Percentiles rank a stretch among this genome's conserved stretches.
These are phyloP conservation scores for Blastosporella zonata DNA, from an alignment of 1,284 basidiomycete species.

Conservation along the genomic window DNA sequence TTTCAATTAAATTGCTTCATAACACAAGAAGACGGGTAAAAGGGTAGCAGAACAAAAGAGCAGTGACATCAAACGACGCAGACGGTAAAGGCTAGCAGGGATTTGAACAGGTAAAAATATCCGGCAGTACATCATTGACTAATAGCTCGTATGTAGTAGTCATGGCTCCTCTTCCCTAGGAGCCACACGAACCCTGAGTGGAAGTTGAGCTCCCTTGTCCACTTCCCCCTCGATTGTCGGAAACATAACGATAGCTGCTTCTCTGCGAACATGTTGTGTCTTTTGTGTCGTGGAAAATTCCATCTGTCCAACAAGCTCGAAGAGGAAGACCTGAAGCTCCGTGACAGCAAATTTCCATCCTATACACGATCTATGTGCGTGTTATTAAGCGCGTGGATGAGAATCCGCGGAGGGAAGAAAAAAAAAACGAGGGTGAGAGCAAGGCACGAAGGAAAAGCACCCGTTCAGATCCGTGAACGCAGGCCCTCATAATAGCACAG, in stretches of 20 bases:
- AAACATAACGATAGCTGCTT: slow-evolving; percentile 41
- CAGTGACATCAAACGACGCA: neutral
- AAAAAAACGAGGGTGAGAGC: neutral
- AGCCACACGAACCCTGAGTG: slow-evolving; percentile 42
- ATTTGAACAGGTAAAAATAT: neutral
- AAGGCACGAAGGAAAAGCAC: neutral
- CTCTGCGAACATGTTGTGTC: slow-evolving; percentile 36
- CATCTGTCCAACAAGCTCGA: slow-evolving; percentile 46
- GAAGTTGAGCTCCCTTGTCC: slow-evolving; percentile 45
- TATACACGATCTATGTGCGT: slow-evolving; percentile 31
- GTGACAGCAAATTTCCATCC: slow-evolving; percentile 53
- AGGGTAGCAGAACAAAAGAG: neutral
- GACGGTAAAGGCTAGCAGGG: neutral
- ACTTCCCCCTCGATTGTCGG: slow-evolving; percentile 46
- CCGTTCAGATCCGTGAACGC: neutral
- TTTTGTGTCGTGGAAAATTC: slow-evolving; percentile 42
- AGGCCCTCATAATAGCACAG: neutral
- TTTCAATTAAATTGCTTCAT: neutral
- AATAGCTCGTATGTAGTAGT: neutral
- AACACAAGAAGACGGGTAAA: neutral
- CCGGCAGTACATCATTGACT: neutral
- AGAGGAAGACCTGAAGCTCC: slow-evolving; percentile 50
- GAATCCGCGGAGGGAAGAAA: neutral
- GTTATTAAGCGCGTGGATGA: neutral
- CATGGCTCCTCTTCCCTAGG: slow-evolving; percentile 24